Evolutionary conservation across 2,329 filamentous ascomycete species (phyloP).

Genomic region (Mycosphaerella arachidis): DNA sequence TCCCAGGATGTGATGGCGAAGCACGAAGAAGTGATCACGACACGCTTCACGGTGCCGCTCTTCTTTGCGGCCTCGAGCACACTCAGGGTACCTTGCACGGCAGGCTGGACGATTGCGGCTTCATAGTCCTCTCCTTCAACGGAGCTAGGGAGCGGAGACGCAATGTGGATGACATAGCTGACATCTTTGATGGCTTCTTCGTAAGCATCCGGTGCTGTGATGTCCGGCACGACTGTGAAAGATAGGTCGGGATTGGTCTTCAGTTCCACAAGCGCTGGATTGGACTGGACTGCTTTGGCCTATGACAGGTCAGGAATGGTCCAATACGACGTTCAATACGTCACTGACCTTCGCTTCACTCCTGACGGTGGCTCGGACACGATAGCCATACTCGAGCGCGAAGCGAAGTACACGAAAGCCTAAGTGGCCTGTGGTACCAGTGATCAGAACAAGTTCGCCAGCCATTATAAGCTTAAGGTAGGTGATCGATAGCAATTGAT

Average conservation of each 20-base stretch:
- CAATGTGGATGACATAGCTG: constrained; percentile 8
- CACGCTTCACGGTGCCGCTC: constrained; percentile 33
- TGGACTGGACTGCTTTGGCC: background rate
- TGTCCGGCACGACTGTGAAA: constrained; percentile 15
- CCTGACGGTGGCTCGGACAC: constrained; percentile 37
- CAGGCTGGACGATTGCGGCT: constrained; percentile 16
- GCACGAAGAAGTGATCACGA: constrained; percentile 40
- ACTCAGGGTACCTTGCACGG: constrained; percentile 35
- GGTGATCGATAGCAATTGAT: too few species aligned
- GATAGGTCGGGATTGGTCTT: background rate
- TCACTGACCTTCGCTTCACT: constrained; percentile 27
- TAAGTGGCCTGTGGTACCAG: constrained; percentile 38
- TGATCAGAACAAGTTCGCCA: constrained; percentile 32
- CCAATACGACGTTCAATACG: background rate
- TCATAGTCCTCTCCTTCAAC: background rate
- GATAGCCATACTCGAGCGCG: constrained; percentile 35
- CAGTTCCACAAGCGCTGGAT: background rate
- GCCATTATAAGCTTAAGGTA: constrained; percentile 2
- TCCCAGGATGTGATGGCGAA: constrained; percentile 17
- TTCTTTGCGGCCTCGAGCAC: constrained; percentile 39
- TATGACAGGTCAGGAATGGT: constrained; percentile 7
- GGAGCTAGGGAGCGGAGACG: background rate
- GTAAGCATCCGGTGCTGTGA: constrained; percentile 23
- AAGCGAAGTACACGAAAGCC: constrained; percentile 34
- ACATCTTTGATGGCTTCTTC: background rate